Base-by-base conservation (phyloP, 768 basidiomycete genomes). In the Phylloporus arenicola region DNA sequence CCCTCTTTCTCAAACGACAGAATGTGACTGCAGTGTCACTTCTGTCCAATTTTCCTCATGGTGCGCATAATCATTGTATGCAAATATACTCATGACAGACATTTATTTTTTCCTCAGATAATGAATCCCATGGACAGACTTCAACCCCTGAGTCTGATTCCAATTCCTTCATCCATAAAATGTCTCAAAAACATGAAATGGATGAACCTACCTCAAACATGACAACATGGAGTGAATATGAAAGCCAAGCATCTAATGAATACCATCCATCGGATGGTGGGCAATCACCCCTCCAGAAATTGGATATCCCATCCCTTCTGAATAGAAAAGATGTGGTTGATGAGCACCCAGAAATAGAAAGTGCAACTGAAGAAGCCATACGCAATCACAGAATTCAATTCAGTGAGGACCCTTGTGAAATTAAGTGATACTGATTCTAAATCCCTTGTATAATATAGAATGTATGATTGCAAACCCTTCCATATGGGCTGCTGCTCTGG, bases 401-500 rank as follows among this genome's bases (percentile, higher is more conserved):
- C 29, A 52, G 51, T 52, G 24, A n/a, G n/a, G n/a, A n/a, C n/a
- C n/a, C n/a, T n/a, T n/a, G 31, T 13, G 1, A 11, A 19, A 6
- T 38, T n/a, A n/a, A n/a, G n/a, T n/a, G n/a, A n/a, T n/a, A n/a
- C n/a, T n/a, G n/a, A n/a, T n/a, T n/a, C n/a, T 20, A 22, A 13
- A 4, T n/a, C 6, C 0, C 20, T 5, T 12, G 7, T n/a, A 1
- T 22, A 14, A 14, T 29, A 11, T 6, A 53, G 52, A 53, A 11
- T 31, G 4, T 8, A 22, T 31, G 5, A 34, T 53, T 2, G 39
- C 47, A 0, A 53, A 53, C 16, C 47, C 52, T 39, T 48, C 52
- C 4, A 49, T 53, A 44, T 53, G 52, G 52, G 52, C 52, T 16
- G 29, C 13, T n/a, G 42, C 47, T 1, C 1, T 44, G 3, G 9